Conservation (phyloP, 1,284 basidiomycete genomes). For the Sporisorium exsertum region DNA sequence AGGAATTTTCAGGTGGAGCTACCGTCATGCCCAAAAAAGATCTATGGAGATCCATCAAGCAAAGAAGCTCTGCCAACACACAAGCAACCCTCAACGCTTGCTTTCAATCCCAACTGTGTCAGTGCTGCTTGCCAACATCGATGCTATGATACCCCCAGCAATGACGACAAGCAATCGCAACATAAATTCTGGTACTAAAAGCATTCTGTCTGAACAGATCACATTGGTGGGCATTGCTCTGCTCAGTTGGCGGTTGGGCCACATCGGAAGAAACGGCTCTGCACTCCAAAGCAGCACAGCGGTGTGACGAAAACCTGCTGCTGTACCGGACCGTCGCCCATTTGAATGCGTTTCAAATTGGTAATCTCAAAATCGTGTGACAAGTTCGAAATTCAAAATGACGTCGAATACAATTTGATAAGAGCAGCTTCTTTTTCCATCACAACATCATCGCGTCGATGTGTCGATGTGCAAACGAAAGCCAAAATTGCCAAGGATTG, state of each 20-base stretch:
- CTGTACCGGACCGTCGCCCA: constrained; percentile 31
- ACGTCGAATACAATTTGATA: neutral
- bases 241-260: neutral
- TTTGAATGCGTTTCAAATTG: neutral
- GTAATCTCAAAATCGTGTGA: neutral
- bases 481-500: neutral
- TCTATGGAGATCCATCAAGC: constrained; percentile 9
- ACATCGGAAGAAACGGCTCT: neutral
- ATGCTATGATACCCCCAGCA: neutral
- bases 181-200: too few species aligned
- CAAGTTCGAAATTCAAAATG: constrained; percentile 4
- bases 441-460: constrained; percentile 13
- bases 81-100: neutral
- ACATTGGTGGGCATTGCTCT: too few species aligned
- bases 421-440: neutral
- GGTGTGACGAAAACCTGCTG: neutral
- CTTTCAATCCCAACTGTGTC: neutral
- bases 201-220: too few species aligned
- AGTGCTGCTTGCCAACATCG: neutral
- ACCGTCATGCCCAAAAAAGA: neutral
- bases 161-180: neutral
- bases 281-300: neutral
- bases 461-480: too few species aligned
- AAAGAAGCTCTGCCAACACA: neutral
- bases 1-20: neutral